Evolutionary conservation across 192 early-diverging fungal genomes (phyloP).

Genomic region (Obelidium mucronatum): DNA sequence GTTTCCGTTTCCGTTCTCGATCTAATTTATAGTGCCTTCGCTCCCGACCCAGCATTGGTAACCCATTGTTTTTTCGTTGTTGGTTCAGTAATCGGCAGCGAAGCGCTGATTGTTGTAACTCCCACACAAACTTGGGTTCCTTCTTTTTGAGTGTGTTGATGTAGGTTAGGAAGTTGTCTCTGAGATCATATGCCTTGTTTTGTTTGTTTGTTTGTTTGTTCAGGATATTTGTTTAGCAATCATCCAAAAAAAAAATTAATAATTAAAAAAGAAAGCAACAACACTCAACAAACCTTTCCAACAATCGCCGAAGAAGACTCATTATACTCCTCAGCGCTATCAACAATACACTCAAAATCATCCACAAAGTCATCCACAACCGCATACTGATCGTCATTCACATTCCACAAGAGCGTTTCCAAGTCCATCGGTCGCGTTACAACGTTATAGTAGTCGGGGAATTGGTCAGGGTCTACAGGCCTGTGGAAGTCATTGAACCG

Average conservation of each 20-base stretch:
- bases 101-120: conserved; percentile 18
- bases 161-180: conserved; percentile 31
- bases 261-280: not conserved
- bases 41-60: conserved; percentile 11
- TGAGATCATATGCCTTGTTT: conserved; percentile 33
- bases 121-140: conserved; percentile 34
- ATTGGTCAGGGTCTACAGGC: conserved; percentile 55
- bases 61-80: conserved; percentile 9
- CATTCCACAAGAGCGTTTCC: conserved; percentile 50
- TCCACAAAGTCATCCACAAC: conserved; percentile 43
- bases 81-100: conserved; percentile 25
- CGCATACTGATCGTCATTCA: conserved; percentile 50
- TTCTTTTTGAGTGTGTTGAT: conserved; percentile 17
- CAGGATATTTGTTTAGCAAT: not conserved
- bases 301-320: conserved; percentile 17
- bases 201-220: not conserved
- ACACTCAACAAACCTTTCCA: conserved; percentile 20
- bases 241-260: too few relatives aligned
- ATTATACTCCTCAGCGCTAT: conserved; percentile 41
- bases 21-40: not conserved
- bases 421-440: conserved; percentile 63
- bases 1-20: not conserved
- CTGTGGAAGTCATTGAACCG: conserved; percentile 46
- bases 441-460: conserved; percentile 54
- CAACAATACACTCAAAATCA: conserved; percentile 51